A percentile compares a stretch with the other conserved stretches of the same genome.
Conservation (phyloP, 163 green algal species). For the Trebouxia gelatinosa region DNA sequence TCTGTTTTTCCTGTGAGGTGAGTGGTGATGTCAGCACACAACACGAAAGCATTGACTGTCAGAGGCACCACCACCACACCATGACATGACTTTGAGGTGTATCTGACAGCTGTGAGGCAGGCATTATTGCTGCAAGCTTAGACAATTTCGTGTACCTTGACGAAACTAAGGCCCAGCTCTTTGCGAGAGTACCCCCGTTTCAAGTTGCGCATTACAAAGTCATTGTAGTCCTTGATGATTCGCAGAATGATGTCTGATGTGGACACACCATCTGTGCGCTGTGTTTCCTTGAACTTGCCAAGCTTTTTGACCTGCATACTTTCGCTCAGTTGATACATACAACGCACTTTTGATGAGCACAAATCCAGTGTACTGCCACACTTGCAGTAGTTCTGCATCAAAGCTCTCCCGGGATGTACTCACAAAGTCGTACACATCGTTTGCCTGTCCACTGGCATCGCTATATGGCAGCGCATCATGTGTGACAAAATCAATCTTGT, state of each 20-base stretch:
- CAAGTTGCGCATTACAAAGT: constrained; percentile 92
- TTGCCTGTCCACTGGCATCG: constrained; percentile 65
- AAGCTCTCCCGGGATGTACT: constrained; percentile 42
- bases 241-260: constrained; percentile 91
- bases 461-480: constrained; percentile 90
- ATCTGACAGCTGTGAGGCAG: not conserved
- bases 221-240: constrained; percentile 90
- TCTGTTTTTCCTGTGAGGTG: constrained; percentile 65
- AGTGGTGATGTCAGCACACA: too few species aligned
- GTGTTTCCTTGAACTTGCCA: constrained; percentile 82
- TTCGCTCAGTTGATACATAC: too few species aligned
- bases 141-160: constrained; percentile 63
- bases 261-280: constrained; percentile 88
- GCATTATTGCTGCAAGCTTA: not conserved
- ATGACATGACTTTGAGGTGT: too few species aligned
- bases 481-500: constrained; percentile 90
- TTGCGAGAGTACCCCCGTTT: constrained; percentile 81
- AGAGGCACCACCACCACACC: too few species aligned
- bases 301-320: constrained; percentile 76
- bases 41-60: too few species aligned
- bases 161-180: constrained; percentile 79
- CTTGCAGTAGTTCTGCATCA: too few species aligned
- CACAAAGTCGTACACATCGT: constrained; percentile 79
- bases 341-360: not conserved
- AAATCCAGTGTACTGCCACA: not conserved